Evolutionary conservation across 2,329 filamentous ascomycete genomes (phyloP).

Genomic region (Clonostachys sp.): DNA sequence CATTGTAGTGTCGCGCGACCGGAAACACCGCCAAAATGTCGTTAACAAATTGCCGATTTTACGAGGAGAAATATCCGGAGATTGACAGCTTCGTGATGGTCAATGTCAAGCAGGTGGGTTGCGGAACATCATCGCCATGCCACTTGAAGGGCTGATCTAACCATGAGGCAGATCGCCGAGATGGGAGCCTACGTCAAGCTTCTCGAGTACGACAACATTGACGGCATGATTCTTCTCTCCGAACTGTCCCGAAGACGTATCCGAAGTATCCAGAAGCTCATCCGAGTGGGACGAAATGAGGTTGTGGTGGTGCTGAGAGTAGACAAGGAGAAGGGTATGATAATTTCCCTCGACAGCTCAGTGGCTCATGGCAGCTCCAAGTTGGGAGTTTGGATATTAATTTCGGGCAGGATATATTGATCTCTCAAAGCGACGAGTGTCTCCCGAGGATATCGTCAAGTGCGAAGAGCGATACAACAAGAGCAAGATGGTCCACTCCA

Average conservation of each 20-base stretch:
- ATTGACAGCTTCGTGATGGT: constrained; percentile 99
- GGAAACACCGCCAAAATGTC: constrained; percentile 67
- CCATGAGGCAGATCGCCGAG: constrained; percentile 74
- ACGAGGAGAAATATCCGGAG: constrained; percentile 91
- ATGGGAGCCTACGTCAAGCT: constrained; percentile 99
- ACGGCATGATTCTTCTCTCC: constrained; percentile 98
- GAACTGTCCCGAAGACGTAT: constrained; percentile 98
- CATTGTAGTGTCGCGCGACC: constrained; percentile 7
- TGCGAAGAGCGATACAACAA: constrained; percentile 99
- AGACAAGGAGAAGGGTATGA: constrained; percentile 92
- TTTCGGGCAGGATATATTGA: constrained; percentile 74
- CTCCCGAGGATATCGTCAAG: constrained; percentile 94
- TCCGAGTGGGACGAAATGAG: constrained; percentile 95
- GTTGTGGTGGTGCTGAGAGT: constrained; percentile 98
- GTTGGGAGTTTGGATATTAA: not conserved
- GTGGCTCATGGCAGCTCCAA: not conserved
- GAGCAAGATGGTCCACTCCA: constrained; percentile 98
- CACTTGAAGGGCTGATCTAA: constrained; percentile 8
- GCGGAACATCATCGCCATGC: not conserved
- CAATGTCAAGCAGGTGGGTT: constrained; percentile 89
- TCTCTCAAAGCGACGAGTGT: constrained; percentile 96
- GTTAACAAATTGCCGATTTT: constrained; percentile 94
- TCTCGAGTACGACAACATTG: constrained; percentile 99
- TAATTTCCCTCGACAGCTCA: not conserved
- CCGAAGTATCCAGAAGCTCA: constrained; percentile 97